phyloP scores from a whole-genome alignment of 2,329 filamentous ascomycete species.

The Magnaporthiopsis rhizophila region DNA sequence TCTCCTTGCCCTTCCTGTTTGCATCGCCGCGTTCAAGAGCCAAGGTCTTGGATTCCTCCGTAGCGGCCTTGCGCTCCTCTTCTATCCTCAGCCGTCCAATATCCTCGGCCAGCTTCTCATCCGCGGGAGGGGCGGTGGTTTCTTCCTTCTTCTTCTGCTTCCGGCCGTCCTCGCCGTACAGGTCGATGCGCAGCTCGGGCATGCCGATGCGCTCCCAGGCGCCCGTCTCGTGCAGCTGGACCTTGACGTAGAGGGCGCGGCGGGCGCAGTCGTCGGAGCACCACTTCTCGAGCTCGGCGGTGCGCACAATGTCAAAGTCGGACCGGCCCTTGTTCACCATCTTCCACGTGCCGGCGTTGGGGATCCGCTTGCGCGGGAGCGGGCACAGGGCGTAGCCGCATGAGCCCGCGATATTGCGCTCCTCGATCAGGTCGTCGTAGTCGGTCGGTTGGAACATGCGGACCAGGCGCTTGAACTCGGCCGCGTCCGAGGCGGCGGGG shows the following conservation, averaged over 20 bases:
- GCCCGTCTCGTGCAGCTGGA: conserved; percentile 78
- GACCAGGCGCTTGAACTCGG: conserved; percentile 58
- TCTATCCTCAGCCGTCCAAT: conserved; percentile 35
- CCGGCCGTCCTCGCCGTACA: conserved; percentile 56
- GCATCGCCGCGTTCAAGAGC: conserved; percentile 41
- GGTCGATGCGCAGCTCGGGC: conserved; percentile 46
- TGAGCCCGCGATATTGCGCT: conserved; percentile 73
- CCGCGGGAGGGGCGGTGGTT: conserved; percentile 5
- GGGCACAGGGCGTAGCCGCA: conserved; percentile 83
- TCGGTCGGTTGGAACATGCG: conserved; percentile 75
- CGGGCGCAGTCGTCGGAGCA: conserved; percentile 74
- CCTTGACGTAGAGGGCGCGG: conserved; percentile 75
- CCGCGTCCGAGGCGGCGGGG: conserved; percentile 50
- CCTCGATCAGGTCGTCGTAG: conserved; percentile 80
- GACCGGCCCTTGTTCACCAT: conserved; percentile 46
- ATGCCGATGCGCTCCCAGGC: conserved; percentile 71
- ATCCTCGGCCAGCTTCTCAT: conserved; percentile 23
- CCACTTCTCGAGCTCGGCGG: conserved; percentile 73
- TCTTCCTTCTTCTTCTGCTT: conserved; percentile 4
- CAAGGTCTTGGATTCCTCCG: conserved; percentile 32
- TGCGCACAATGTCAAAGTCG: conserved; percentile 60
- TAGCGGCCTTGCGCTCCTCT: conserved; percentile 28
- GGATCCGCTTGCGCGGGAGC: conserved; percentile 48
- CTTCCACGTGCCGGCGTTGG: conserved; percentile 57
- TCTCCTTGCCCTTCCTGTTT: conserved; percentile 19